phyloP scores from a whole-genome alignment of 305 asterid species.

The Salvia sclarea region DNA sequence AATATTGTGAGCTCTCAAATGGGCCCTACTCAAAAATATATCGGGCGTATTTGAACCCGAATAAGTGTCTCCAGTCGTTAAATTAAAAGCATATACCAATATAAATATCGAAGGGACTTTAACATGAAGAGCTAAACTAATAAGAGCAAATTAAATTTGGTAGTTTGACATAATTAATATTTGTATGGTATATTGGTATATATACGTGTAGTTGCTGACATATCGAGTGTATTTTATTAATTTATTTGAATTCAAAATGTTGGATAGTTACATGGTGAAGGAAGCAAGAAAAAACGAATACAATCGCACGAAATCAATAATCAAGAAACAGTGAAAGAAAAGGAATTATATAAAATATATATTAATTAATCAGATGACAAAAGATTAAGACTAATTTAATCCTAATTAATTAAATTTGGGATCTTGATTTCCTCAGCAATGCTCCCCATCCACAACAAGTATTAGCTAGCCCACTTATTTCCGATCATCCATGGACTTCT shows the following conservation, averaged over 20 bases:
- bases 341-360: too few relatives aligned
- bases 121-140: too few relatives aligned
- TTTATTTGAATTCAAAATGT: background rate
- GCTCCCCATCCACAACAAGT: conserved; percentile 40
- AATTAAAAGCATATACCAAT: too few relatives aligned
- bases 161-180: too few relatives aligned
- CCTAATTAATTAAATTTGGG: too few relatives aligned
- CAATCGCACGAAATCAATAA: conserved; percentile 32
- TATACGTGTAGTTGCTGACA: background rate
- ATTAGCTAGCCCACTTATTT: conserved; percentile 26
- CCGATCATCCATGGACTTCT: conserved; percentile 33
- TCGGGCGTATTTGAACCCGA: background rate
- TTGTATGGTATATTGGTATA: too few relatives aligned
- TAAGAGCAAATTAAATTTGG: too few relatives aligned
- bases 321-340: background rate
- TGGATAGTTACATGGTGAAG: conserved; percentile 34
- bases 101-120: too few relatives aligned
- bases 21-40: background rate
- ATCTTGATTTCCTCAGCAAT: conserved; percentile 45
- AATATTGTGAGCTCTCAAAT: background rate
- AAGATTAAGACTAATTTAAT: conserved; percentile 21
- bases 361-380: conserved; percentile 13
- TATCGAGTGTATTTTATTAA: background rate
- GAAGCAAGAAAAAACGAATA: conserved; percentile 35
- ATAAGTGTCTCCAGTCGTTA: background rate